Percentiles rank a stretch among this genome's conserved stretches.
Evolutionary conservation across 345 rosid genomes (phyloP).

Genomic region (Passiflora organensis): DNA sequence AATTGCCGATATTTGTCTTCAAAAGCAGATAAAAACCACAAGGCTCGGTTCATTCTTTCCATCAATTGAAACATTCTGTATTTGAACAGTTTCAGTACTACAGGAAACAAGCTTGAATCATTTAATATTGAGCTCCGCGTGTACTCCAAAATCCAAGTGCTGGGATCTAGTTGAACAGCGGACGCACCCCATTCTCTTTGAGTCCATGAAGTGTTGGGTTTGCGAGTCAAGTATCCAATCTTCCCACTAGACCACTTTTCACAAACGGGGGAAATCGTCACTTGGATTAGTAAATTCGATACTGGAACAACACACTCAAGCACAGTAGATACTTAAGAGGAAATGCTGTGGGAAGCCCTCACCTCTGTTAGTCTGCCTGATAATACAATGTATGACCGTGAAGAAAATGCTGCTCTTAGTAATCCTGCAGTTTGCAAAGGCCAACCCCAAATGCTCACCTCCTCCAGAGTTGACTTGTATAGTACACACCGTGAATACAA

Average conservation of each 20-base stretch:
- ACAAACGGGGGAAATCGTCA: not conserved
- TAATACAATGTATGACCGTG: constrained; percentile 50
- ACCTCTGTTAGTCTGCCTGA: constrained; percentile 89
- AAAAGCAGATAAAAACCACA: constrained; percentile 25
- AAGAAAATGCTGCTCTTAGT: constrained; percentile 45
- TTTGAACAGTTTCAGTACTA: constrained; percentile 41
- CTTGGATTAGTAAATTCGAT: not conserved
- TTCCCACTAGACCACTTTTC: constrained; percentile 67
- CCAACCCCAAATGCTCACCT: constrained; percentile 94
- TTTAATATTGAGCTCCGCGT: constrained; percentile 40
- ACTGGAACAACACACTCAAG: not conserved
- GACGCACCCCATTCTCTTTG: constrained; percentile 51
- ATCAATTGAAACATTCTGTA: constrained; percentile 17
- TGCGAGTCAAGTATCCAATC: constrained; percentile 36
- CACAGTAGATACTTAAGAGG: not conserved
- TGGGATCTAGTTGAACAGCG: constrained; percentile 61
- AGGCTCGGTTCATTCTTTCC: constrained; percentile 23
- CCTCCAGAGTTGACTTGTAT: constrained; percentile 68
- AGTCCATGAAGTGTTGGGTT: constrained; percentile 52
- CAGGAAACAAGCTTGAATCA: constrained; percentile 39
- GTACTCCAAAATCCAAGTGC: constrained; percentile 79
- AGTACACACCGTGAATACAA: constrained; percentile 59
- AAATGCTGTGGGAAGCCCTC: not conserved
- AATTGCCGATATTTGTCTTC: constrained; percentile 4
- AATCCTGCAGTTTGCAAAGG: constrained; percentile 83